phyloP scores from a whole-genome alignment of 306 rosid genomes.

The Pachyrhizus erosus region DNA sequence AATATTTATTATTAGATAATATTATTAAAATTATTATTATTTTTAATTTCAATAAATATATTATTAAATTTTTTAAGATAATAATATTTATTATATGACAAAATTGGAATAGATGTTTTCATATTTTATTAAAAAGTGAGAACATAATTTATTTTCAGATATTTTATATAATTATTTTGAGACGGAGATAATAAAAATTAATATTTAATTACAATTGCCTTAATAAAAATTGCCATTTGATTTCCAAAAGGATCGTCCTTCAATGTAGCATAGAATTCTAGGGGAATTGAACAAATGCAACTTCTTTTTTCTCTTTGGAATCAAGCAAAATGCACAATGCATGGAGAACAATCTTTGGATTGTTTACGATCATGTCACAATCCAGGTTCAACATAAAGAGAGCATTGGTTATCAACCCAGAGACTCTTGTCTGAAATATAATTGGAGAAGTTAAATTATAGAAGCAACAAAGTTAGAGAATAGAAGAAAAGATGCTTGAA shows the following conservation, averaged over 20 bases:
- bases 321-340: slow-evolving; percentile 65
- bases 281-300: slow-evolving; percentile 69
- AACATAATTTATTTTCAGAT: no score
- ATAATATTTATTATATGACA: no score
- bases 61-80: no score
- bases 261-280: slow-evolving; percentile 58
- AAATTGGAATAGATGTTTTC: no score
- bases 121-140: no score
- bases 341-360: slow-evolving; percentile 57
- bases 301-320: slow-evolving; percentile 51
- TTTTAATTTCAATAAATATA: no score
- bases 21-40: no score
- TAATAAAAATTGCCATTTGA: slow-evolving; percentile 41
- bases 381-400: slow-evolving; percentile 74
- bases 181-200: no score
- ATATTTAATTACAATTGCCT: no score
- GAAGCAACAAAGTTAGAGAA: no score
- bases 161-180: no score
- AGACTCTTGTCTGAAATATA: slow-evolving; percentile 55
- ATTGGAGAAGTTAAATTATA: background rate
- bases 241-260: slow-evolving; percentile 82
- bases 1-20: no score
- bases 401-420: slow-evolving; percentile 79
- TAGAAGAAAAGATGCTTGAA: background rate
- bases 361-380: slow-evolving; percentile 76